These are phyloP conservation scores for Albugo candida DNA, from an alignment of 352 stramenopile species.

Conservation along the genomic window DNA sequence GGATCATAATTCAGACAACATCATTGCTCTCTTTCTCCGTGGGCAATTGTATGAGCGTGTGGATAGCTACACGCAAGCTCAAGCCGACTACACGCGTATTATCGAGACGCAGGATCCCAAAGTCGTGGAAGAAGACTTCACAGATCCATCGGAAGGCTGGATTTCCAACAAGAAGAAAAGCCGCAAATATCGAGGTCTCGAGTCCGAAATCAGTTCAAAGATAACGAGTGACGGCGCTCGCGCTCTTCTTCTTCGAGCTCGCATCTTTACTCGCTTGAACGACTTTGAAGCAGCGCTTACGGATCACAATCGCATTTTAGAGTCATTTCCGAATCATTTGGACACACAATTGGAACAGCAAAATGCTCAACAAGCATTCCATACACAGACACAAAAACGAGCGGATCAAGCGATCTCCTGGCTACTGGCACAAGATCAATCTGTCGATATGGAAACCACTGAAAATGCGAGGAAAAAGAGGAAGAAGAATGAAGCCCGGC, in stretches of 20 bases:
- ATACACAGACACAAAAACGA: constrained; percentile 10
- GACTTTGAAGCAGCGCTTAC: constrained; percentile 33
- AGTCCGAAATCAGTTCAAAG: constrained; percentile 14
- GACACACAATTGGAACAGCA: constrained; percentile 64
- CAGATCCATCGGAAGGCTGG: constrained; percentile 1
- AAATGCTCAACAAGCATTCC: constrained; percentile 11
- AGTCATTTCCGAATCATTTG: constrained; percentile 39
- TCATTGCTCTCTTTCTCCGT: constrained; percentile 47
- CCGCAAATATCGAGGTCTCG: constrained; percentile 1
- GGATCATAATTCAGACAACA: constrained; percentile 39
- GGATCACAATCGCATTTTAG: constrained; percentile 41
- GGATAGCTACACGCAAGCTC: constrained; percentile 16
- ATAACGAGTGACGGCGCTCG: constrained; percentile 30
- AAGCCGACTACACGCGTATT: constrained; percentile 45
- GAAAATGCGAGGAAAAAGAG: constrained; percentile 40
- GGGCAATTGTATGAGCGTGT: constrained; percentile 28
- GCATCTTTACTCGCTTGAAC: constrained; percentile 20
- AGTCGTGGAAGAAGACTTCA: not conserved
- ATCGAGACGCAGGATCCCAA: constrained; percentile 32
- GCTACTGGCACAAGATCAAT: not conserved
- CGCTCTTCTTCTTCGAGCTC: constrained; percentile 30
- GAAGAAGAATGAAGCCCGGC: constrained; percentile 36
- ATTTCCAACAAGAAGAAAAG: not conserved
- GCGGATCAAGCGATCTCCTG: constrained; percentile 1
- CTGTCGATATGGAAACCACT: no score